Base-by-base conservation (phyloP, 768 basidiomycete species). In the Chalciporus sphaerocephalus region DNA sequence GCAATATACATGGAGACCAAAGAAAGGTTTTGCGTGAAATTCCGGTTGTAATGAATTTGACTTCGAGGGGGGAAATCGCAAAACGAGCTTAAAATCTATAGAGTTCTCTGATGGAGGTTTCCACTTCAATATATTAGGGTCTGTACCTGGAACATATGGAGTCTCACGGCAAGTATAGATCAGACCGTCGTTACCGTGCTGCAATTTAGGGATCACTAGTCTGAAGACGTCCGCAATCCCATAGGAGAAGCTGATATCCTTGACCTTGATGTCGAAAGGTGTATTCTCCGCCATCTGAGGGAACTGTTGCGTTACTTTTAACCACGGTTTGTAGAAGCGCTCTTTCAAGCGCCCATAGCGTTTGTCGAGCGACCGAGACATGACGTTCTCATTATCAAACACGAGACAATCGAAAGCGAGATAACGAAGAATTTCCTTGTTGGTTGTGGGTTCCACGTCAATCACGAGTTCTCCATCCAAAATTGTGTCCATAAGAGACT, bases 21-120 rank as follows among this genome's bases (percentile, higher is more conserved):
- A 97, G 4, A 87, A 60, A 1, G 96, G 96, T 63, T 93, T 97
- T 10, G 83, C 83, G 48, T 72, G 73, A 53, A 85, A 87, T 58
- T 98, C 92, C 1, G 92, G 88, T 55, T 81, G 67, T 6, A 68
- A 55, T 0, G 79, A 74, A 41, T 83, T 65, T 18, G 69, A 67
- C 13, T 62, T 60, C 4, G 68, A 64, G 1, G 92, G 80, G 1
- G 95, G 93, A 64, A 98, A 99, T 24, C 92, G 85, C n/a, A 99
- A 72, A 39, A 93, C 79, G 22, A 98, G 84, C 64, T 92, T 92
- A 74, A 99, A 98, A 66, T 99, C 96, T 57, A 98, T 86, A 2
- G 93, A 94, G 63, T 99, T 99, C 61, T 98, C 95, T 2, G 87
- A 89, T 0, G 96, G 93, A 1, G 94, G 93, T 66, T 99, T 99